Evolutionary conservation across 331 rosid species (phyloP), one percentile per base, ranked within the genome.

Genomic region (Malus hybrid): DNA sequence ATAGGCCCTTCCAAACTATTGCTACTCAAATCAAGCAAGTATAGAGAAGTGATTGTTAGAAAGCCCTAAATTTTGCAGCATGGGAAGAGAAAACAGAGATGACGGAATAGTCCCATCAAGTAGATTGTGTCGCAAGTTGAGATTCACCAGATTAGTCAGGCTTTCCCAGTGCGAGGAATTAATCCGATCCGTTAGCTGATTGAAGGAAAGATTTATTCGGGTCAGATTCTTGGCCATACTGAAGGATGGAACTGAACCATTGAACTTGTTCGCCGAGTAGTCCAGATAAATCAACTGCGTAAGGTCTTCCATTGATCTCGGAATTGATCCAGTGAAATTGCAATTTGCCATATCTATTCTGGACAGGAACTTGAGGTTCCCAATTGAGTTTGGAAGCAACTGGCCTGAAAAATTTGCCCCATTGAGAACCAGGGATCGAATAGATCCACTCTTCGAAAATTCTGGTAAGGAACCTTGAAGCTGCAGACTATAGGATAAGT

Each of bases 1-100:
- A 89, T 26, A 7, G 76, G 72, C n/a, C 93, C 93, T 61, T 82
- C 75, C 56, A 88, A 63, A 0, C 58, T 16, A 28, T 91, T 91
- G 80, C 62, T 71, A 3, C 78, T 81, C 78, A 86, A 75, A 73
- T 84, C 92, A 5, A 87, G 85, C 75, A 7, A 90, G 16, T 1
- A 14, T 56, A 24, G 88, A 68, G 16, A 92, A 88, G 3, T 22
- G 78, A 46, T 88, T 90, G 74, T 29, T 14, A 19, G 73, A 33
- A 55, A 92, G 88, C 7, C 3, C 72, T 69, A 90, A 63, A 50
- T 7, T 66, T 66, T 77, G 60, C 60, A 90, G 18, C 10, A 14
- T 1, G 3, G 89, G 77, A 6, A 70, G 88, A 2, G n/a, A 9
- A 68, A 80, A 61, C 0, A n/a, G n/a, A n/a, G n/a, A n/a, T n/a